Base-by-base conservation (phyloP, 306 rosid species). In the Lathyrus oleraceus region DNA sequence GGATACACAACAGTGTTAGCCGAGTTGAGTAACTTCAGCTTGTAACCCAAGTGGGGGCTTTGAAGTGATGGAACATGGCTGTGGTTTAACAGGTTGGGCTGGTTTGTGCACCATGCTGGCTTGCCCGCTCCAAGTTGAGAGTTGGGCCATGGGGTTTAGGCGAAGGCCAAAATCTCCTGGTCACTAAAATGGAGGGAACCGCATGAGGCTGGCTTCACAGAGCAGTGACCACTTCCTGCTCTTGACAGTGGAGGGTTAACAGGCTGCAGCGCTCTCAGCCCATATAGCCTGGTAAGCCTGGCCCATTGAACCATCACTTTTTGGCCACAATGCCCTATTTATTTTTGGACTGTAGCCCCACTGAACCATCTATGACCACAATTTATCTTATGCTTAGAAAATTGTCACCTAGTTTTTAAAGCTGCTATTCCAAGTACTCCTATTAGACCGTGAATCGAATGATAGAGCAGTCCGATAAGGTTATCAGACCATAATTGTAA, bases 1-100 rank as follows among this genome's bases (percentile, higher is more conserved):
- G 5, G 0, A 7, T 4, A 48, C 5, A 8, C 5, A 8, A 0
- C 0, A 0, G 0, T 2, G 25, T 1, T 48, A 0, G 60, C n/a
- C n/a, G 60, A 21, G 60, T 21, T 53, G 60, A 21, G 8, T 53
- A 53, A 53, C 60, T 2, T 10, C 32, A 53, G 10, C 32, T 53
- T 53, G 60, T 53, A 2, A 53, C 60, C 60, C 60, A 21, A 1
- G 32, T 21, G 60, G 60, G 60, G 30, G 60, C 15, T 10, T 0
- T 0, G 21, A 5, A 0, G 32, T 53, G 60, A 20, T 53, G 60
- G 60, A 21, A 53, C 60, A 53, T 53, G 60, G 32, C 15, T 53
- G 6, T 53, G 7, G 8, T n/a, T 53, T 5, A 11, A 1, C 32
- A 21, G 15, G 32, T 53, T 53, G 60, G 60, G 32, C 28, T 51